These are phyloP conservation scores for Sparassis latifolia DNA, from an alignment of 1,284 basidiomycete species.

Conservation along the genomic window DNA sequence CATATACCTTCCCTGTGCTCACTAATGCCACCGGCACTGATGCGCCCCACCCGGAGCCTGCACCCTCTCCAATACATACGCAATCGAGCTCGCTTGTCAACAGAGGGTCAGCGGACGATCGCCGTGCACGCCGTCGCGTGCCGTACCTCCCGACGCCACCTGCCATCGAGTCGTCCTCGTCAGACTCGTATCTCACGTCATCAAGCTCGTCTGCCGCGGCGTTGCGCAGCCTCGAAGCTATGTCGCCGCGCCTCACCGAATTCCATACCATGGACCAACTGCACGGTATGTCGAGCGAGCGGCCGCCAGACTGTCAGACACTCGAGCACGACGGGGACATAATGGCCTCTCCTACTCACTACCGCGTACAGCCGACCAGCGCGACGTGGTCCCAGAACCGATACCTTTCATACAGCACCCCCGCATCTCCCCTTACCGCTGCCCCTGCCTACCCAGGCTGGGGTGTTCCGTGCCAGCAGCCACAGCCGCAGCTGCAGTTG, in stretches of 20 bases:
- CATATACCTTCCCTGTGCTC: conserved; percentile 16
- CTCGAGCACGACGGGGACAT: neutral
- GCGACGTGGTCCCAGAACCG: neutral
- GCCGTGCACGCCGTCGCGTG: conserved; percentile 16
- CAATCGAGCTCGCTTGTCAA: conserved; percentile 10
- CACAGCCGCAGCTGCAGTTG: neutral
- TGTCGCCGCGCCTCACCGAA: conserved; percentile 21
- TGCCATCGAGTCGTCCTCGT: conserved; percentile 7
- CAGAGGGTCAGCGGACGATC: conserved; percentile 13
- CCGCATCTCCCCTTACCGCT: too few relatives aligned
- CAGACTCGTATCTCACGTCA: conserved; percentile 8
- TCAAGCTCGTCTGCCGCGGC: conserved; percentile 17
- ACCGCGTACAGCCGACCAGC: neutral
- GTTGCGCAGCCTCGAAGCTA: conserved; percentile 19
- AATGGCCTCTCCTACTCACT: conserved; percentile 1
- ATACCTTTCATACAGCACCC: too few relatives aligned
- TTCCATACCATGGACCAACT: conserved; percentile 6
- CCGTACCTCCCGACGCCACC: conserved; percentile 21
- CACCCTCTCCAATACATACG: neutral
- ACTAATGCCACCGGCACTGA: conserved; percentile 2
- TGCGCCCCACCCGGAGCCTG: neutral
- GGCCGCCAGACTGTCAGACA: too few relatives aligned
- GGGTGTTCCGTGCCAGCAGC: neutral
- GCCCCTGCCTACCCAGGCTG: too few relatives aligned
- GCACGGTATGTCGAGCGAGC: neutral